Evolutionary conservation across 805 yeast species (phyloP), one percentile per base, ranked within the genome.

Genomic region (Ogataea henricii): DNA sequence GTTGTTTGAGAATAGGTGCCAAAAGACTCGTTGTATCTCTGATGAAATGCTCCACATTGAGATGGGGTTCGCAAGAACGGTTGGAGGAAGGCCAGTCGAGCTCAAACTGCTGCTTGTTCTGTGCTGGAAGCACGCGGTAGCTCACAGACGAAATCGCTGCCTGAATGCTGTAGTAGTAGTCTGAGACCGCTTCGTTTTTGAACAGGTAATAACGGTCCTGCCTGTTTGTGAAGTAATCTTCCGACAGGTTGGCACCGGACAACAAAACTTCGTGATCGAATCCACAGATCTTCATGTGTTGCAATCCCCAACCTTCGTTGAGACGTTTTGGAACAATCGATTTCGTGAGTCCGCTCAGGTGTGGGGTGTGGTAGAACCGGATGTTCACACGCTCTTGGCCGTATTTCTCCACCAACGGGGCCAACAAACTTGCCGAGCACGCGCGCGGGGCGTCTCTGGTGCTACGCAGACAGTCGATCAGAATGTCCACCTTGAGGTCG

Each of bases 201-300:
- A 94, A 87, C 13, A 85, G 47, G 57, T 90, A 87, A 67, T 94
- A 94, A 40, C 99, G 73, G 66, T 94, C 99, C 65, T 94, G 99
- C 54, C 99, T 81, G 66, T 92, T 85, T 3, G 96, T 87, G 68
- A 94, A 94, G 66, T 94, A 94, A 68, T 94, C 99, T 30, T 79
- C 73, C 0, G 97, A 89, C 40, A 94, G 73, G 61, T 94, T 94
- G 2, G 99, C 99, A 6, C 98, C 99, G 14, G 87, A 79, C 26
- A 94, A 73, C 16, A 94, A 78, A 35, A 94, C 81, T 62, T 91
- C 96, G 59, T 89, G 82, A 65, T 94, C 99, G 59, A 91, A 83
- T 1, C 99, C 99, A 65, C 94, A 94, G 23, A 94, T 77, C 65
- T 94, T 94, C 98, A 94, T 94, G 63, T 94, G 99, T 66, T 94